These are phyloP conservation scores for Lagenaria siceraria DNA, from an alignment of 306 rosid species.

Conservation along the genomic window DNA sequence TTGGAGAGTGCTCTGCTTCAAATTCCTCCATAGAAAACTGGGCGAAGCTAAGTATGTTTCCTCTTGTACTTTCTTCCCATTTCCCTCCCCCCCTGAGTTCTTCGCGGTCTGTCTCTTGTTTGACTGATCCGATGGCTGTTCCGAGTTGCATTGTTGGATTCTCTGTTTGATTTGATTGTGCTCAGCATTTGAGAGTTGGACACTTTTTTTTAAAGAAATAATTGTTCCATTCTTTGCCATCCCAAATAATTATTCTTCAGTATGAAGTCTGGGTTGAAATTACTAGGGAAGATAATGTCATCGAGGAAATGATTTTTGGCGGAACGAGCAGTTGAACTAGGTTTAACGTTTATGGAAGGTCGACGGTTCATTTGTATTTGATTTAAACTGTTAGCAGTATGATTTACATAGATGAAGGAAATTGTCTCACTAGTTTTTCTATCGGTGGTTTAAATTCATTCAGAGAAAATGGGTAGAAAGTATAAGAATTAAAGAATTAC, in stretches of 20 bases:
- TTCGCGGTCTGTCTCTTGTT: neutral
- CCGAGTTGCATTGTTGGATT: neutral
- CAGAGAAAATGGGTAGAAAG: neutral
- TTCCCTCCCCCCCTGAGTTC: neutral
- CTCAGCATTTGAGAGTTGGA: neutral
- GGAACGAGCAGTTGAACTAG: neutral
- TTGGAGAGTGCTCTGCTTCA: constrained; percentile 49
- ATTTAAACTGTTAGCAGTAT: neutral
- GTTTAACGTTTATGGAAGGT: neutral
- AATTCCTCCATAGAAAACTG: constrained; percentile 44
- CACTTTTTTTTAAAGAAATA: neutral
- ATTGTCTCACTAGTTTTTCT: neutral
- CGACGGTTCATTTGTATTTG: neutral
- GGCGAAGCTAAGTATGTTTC: constrained; percentile 67
- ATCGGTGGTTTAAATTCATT: neutral
- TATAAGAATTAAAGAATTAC: neutral
- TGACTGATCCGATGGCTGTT: neutral
- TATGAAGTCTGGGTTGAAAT: neutral
- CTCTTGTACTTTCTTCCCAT: neutral
- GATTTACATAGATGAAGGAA: neutral
- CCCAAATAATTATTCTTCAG: neutral
- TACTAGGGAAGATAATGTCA: neutral
- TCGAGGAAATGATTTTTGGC: neutral
- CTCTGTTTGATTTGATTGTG: neutral
- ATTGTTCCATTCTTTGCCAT: neutral